These are phyloP conservation scores for Melastoma malabathricum DNA, from an alignment of 345 rosid species.

Conservation along the genomic window DNA sequence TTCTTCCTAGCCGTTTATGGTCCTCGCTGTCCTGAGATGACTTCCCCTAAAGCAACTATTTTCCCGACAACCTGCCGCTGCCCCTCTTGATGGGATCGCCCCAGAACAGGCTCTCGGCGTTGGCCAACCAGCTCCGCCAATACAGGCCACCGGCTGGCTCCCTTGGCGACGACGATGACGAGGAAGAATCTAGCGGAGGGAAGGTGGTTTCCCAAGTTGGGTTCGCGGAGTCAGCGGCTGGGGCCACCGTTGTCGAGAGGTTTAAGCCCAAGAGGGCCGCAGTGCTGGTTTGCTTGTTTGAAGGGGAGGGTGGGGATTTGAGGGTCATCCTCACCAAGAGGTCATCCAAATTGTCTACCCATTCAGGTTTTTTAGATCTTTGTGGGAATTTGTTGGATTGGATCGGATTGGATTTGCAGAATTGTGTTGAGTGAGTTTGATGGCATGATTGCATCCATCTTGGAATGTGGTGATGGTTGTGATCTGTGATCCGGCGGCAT, in stretches of 20 bases:
- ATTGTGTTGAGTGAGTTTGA: too few species aligned
- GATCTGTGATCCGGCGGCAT: too few species aligned
- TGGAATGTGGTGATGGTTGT: too few species aligned
- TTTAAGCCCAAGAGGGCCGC: slow-evolving; percentile 20
- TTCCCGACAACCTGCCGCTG: too few species aligned
- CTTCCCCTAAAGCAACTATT: too few species aligned
- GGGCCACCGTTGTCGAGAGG: background rate
- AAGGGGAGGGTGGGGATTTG: slow-evolving; percentile 27
- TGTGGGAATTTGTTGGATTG: too few species aligned
- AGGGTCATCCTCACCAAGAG: slow-evolving; percentile 44
- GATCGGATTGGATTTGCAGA: too few species aligned
- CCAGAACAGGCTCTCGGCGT: slow-evolving; percentile 5
- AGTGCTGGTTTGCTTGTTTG: slow-evolving; percentile 40
- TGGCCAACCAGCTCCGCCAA: slow-evolving; percentile 12
- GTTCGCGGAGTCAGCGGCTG: background rate
- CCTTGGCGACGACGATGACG: background rate
- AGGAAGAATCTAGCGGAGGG: background rate
- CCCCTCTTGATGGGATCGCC: too few species aligned
- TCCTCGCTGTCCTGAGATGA: background rate
- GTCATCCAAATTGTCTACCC: slow-evolving; percentile 29
- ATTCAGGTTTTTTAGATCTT: slow-evolving; percentile 17
- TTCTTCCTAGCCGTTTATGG: too few species aligned
- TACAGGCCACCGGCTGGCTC: slow-evolving; percentile 4
- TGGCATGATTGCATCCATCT: too few species aligned
- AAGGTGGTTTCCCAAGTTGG: background rate